Base-by-base conservation (phyloP, 352 stramenopile species). In the Globisporangium apiculatum region DNA sequence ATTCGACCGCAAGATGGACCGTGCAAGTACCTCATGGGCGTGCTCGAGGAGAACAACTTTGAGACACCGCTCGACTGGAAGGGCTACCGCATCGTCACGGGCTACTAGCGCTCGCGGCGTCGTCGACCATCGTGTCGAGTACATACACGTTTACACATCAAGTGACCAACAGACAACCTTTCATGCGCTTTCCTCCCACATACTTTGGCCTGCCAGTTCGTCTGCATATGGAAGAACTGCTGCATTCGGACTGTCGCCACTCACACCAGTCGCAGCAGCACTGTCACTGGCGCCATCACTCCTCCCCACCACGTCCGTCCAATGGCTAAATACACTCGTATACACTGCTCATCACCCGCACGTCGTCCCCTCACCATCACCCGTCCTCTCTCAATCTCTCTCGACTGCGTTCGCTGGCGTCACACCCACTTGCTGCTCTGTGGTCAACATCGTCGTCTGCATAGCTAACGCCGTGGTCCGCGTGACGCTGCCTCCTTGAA, bases 51-150 rank as follows among this genome's bases (percentile, higher is more conserved):
- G 7, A 65, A 73, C 57, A 85, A 93, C 58, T 91, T 86, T 31
- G 73, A 87, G 50, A 83, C 93, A n/a, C 94, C 94, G n/a, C 45
- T 68, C 17, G 80, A 96, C 65, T 98, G 94, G 94, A 86, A 91
- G 51, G 91, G 87, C 59, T 97, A 97, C 58, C 86, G 87, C 56
- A 86, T 83, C 66, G 73, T 98, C n/a, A 69, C 69, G n/a, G 82
- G 82, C 2, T 92, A 92, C 49, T 92, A 64, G 36, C 24, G 15
- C 42, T 15, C 15, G 37, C 24, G 10, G 12, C 24, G 24, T 31
- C 24, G 24, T 31, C 24, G 24, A 31, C 24, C 24, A 31, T 31
- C 24, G 24, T 31, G 24, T 2, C 5, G 24, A 18, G 10, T 7
- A n/a, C 36, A 35, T 18, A 38, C 18, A 51, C 18, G 12, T 47